Conservation (phyloP, 1,284 basidiomycete genomes). For the Bondarzewia mesenterica region DNA sequence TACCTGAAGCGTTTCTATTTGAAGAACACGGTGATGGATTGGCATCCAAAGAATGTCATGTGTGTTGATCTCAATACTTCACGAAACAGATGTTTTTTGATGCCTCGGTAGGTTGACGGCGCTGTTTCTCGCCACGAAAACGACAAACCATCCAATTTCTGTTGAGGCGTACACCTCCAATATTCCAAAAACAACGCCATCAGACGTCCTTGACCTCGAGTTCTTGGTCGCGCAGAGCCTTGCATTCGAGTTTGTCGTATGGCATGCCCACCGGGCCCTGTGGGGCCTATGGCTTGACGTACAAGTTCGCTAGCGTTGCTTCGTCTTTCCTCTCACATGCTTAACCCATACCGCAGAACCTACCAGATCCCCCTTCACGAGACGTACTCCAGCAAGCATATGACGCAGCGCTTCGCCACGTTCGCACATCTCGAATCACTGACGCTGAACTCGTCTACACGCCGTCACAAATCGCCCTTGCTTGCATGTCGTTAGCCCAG, state of each 20-base stretch:
- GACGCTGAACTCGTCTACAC: slow-evolving; percentile 90
- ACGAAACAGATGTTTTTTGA: background rate
- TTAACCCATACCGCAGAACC: slow-evolving; percentile 3
- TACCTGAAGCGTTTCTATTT: slow-evolving; percentile 98
- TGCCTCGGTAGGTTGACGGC: slow-evolving; percentile 73
- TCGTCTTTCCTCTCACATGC: slow-evolving; percentile 3
- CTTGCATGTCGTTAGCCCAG: slow-evolving; percentile 64
- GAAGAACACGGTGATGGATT: slow-evolving; percentile 98
- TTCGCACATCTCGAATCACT: slow-evolving; percentile 74
- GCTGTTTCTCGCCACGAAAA: slow-evolving; percentile 93
- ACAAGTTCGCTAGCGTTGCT: slow-evolving; percentile 50
- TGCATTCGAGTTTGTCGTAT: slow-evolving; percentile 87
- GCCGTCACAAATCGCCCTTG: slow-evolving; percentile 91
- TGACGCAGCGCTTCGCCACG: slow-evolving; percentile 50
- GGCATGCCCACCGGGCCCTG: slow-evolving; percentile 84
- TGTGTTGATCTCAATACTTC: slow-evolving; percentile 35
- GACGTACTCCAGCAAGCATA: slow-evolving; percentile 41
- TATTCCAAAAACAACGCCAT: slow-evolving; percentile 72
- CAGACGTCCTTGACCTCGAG: slow-evolving; percentile 87
- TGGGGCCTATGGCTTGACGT: slow-evolving; percentile 90
- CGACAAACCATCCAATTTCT: slow-evolving; percentile 88
- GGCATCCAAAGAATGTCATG: slow-evolving; percentile 99
- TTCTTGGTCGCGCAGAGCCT: slow-evolving; percentile 93
- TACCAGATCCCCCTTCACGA: slow-evolving; percentile 40
- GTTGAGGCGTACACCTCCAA: slow-evolving; percentile 76